A percentile compares a stretch with the other conserved stretches of the same genome.
Conservation (phyloP, 169 alveolate species). For the Cyclospora cayetanensis region DNA sequence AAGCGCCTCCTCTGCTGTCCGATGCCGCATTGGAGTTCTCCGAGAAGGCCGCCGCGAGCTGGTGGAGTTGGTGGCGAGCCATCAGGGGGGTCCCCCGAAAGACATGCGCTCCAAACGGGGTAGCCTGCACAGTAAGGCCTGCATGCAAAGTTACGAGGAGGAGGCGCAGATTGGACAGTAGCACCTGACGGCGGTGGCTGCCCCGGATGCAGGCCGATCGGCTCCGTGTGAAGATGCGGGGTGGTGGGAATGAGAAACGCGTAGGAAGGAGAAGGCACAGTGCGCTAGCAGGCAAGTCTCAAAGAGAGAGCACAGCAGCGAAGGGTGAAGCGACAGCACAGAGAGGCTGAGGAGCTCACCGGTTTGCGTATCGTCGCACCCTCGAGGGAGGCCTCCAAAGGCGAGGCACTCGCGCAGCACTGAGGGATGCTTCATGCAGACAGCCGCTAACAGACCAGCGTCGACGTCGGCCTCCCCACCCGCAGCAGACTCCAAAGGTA, state of each 20-base stretch:
- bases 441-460: not conserved
- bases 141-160: not conserved
- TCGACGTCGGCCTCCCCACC: not conserved
- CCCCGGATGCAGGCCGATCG: not conserved
- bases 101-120: conserved; percentile 55
- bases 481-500: not conserved
- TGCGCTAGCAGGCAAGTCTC: not conserved
- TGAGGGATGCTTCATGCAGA: not conserved
- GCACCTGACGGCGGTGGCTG: not conserved
- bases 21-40: not conserved
- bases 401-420: not conserved
- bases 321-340: not conserved
- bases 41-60: not conserved
- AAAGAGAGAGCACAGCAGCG: not conserved
- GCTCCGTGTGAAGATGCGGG: too few species aligned
- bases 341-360: not conserved
- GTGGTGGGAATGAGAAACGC: too few species aligned
- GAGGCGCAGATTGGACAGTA: not conserved
- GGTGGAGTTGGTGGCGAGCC: conserved; percentile 61
- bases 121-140: not conserved
- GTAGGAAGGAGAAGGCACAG: not conserved
- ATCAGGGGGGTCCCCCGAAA: conserved; percentile 45
- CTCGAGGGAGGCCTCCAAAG: conserved; percentile 9
- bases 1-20: not conserved
- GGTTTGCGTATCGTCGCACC: conserved; percentile 30